Conservation (phyloP, 208 protist genomes). For the Leishmania aethiopica region DNA sequence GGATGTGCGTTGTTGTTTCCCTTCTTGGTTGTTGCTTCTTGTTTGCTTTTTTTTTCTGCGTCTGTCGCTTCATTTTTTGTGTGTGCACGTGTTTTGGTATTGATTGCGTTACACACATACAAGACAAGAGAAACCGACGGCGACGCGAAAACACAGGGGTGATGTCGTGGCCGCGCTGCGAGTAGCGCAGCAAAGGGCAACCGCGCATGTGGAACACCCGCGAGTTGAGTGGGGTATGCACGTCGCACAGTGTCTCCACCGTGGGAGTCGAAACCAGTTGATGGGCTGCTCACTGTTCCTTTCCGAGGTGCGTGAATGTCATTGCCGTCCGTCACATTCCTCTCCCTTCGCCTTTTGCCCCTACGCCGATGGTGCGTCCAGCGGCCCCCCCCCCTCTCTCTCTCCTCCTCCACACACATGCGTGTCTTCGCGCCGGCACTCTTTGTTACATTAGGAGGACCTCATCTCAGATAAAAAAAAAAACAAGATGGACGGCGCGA, state of each 20-base stretch:
- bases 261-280: not conserved
- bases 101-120: not conserved
- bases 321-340: not conserved
- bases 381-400: not conserved
- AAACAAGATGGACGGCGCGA: not conserved
- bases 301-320: too few relatives aligned
- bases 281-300: not conserved
- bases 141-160: not conserved
- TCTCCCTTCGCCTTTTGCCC: not conserved
- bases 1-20: not conserved
- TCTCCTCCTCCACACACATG: not conserved
- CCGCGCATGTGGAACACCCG: not conserved
- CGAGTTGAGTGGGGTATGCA: not conserved
- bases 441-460: not conserved
- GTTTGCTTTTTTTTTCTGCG: too few relatives aligned
- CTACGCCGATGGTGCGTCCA: not conserved
- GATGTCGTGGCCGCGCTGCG: not conserved
- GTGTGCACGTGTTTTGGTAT: not conserved
- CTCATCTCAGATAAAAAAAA: constrained; percentile 1
- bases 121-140: not conserved
- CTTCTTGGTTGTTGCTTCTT: not conserved
- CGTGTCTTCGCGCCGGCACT: not conserved
- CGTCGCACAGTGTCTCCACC: not conserved
- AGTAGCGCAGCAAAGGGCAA: not conserved
- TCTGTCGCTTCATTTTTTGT: not conserved